Evolutionary conservation across 140 eudicot genomes (phyloP).

Genomic region (Bidens hawaiensis): DNA sequence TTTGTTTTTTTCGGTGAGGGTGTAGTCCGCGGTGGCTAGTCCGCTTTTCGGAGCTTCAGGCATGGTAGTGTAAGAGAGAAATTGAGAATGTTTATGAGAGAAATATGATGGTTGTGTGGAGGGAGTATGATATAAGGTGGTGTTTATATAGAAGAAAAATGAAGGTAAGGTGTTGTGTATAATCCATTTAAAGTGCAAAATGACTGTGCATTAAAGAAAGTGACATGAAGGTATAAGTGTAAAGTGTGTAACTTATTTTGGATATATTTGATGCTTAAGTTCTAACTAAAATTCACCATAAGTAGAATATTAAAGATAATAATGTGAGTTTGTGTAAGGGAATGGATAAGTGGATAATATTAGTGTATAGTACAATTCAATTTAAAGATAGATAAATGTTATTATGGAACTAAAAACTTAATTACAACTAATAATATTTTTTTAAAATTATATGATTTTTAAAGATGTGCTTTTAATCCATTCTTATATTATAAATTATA

Average conservation of each 20-base stretch:
- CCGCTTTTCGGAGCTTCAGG: slow-evolving; percentile 30
- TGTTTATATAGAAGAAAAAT: slow-evolving; percentile 32
- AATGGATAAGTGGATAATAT: neutral
- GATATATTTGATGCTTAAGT: neutral
- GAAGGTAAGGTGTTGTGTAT: slow-evolving; percentile 22
- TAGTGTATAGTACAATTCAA: neutral
- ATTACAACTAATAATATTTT: too few relatives aligned
- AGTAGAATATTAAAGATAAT: neutral
- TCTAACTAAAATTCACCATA: neutral
- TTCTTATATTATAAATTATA: too few relatives aligned
- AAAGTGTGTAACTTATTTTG: neutral
- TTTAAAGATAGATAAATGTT: too few relatives aligned
- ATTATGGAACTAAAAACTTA: too few relatives aligned
- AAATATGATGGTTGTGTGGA: slow-evolving; percentile 25
- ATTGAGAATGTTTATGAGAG: slow-evolving; percentile 1
- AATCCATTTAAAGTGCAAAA: slow-evolving; percentile 22
- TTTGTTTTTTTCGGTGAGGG: slow-evolving; percentile 25
- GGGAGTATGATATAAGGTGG: slow-evolving; percentile 28
- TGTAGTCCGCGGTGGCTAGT: neutral
- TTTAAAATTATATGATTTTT: too few relatives aligned
- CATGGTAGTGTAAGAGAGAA: slow-evolving; percentile 29
- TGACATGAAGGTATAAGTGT: slow-evolving; percentile 22
- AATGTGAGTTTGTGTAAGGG: neutral
- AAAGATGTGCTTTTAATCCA: too few relatives aligned
- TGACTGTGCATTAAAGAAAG: neutral